Evolutionary conservation across 495 filamentous ascomycete genomes (phyloP), one percentile per base, ranked within the genome.

Genomic region (Monascus purpureus): DNA sequence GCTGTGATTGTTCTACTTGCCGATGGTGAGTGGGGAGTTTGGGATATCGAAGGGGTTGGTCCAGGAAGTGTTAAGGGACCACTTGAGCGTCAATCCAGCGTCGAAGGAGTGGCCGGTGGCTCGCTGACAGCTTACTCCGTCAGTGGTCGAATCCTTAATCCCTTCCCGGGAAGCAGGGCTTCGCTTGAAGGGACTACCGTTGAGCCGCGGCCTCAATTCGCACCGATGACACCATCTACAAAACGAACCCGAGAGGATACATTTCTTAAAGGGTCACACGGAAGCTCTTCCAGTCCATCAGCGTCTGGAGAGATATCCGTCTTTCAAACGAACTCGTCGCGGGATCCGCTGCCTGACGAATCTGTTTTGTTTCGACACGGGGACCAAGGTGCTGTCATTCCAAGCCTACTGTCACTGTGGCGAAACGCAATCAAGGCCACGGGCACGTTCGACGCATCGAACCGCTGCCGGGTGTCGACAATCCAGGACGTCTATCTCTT

Each of bases 21-120:
- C 4, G 84, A 93, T 50, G 88, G 85, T 0, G 79, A 92, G 58
- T 96, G 87, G 87, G 87, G 83, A 3, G 73, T 96, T 17, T 95
- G 88, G 86, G 83, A 92, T 55, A 62, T 87, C 18, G 75, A 83
- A 44, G 75, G 77, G 1, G 66, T 72, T 24, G 71, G 72, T 37
- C 77, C 62, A 3, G 62, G 49, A 47, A 58, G 46, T 37, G 58
- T 50, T 5, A 60, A 67, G 28, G 65, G 55, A 47, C 49, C 61
- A 40, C 53, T 81, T 19, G 68, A 77, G 31, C 70, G 70, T 28
- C 73, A 72, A 42, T 39, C 57, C 5, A 59, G 52, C 32, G 41
- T 63, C 2, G 62, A 72, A 35, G 72, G 75, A n/a, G 68, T 77
- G 11, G 67, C 67, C 30, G 75, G 75, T 11, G 75, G 72, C 11